A percentile compares a stretch with the other conserved stretches of the same genome.
Evolutionary conservation across 371 early-diverging fungal genomes (phyloP).

Genomic region (Quaeritorhiza haematococci): DNA sequence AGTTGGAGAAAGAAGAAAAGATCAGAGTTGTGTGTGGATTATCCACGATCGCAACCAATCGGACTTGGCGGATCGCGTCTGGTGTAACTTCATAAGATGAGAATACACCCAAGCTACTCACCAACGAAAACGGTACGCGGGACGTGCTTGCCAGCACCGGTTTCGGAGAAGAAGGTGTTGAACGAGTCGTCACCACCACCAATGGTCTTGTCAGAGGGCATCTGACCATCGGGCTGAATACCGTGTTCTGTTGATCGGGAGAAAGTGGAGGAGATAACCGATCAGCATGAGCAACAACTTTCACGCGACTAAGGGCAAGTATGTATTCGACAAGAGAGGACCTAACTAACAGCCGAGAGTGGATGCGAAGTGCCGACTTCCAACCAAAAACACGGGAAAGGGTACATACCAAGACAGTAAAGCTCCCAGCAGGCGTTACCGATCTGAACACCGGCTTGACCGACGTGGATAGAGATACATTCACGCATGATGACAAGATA

Average conservation of each 20-base stretch:
- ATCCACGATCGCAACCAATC: too few species aligned
- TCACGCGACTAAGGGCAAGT: not conserved
- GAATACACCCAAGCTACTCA: constrained; percentile 5
- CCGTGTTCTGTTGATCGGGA: constrained; percentile 77
- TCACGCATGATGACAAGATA: constrained; percentile 77
- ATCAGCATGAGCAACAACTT: not conserved
- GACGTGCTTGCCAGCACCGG: constrained; percentile 96
- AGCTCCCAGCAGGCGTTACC: constrained; percentile 99
- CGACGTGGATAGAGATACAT: constrained; percentile 96
- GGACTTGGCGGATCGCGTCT: too few species aligned
- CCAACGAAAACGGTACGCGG: constrained; percentile 97
- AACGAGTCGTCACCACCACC: constrained; percentile 74
- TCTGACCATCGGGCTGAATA: constrained; percentile 93
- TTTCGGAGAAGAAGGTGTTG: constrained; percentile 94
- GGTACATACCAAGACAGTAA: constrained; percentile 74
- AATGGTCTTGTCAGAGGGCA: constrained; percentile 71
- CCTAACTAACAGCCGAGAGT: not conserved
- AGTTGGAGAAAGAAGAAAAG: too few species aligned
- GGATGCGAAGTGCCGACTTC: not conserved
- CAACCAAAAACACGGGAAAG: too few species aligned
- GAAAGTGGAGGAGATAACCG: too few species aligned
- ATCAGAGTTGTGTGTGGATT: too few species aligned
- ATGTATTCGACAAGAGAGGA: not conserved
- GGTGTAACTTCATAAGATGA: too few species aligned
- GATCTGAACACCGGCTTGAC: constrained; percentile 99